A percentile compares a stretch with the other conserved stretches of the same genome.
Evolutionary conservation across 179 eudicot genomes (phyloP).

Genomic region (Camellia oleifera): DNA sequence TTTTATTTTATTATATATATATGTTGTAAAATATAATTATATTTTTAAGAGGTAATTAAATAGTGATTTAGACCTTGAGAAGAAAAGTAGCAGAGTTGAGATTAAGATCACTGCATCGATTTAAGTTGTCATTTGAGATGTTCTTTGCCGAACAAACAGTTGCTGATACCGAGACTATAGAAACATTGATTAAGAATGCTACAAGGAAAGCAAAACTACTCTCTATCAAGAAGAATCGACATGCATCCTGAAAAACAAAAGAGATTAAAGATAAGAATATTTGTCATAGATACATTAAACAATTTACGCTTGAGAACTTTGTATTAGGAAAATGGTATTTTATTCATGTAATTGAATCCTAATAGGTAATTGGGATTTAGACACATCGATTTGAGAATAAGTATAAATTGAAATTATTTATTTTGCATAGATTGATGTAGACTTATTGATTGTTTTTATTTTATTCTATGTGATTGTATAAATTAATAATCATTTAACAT

Average conservation of each 20-base stretch:
- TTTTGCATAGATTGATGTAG: too few relatives aligned
- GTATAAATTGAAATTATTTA: too few relatives aligned
- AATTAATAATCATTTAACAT: too few relatives aligned
- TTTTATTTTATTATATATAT: background rate
- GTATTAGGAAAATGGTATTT: too few relatives aligned
- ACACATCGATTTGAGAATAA: too few relatives aligned
- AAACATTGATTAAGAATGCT: constrained; percentile 78
- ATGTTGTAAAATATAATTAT: background rate
- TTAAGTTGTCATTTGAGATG: constrained; percentile 30
- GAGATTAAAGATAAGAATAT: background rate
- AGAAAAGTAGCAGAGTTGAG: constrained; percentile 83
- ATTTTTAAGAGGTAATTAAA: background rate
- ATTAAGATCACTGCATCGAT: constrained; percentile 53
- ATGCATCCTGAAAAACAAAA: constrained; percentile 66
- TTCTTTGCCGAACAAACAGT: constrained; percentile 51
- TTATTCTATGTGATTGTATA: too few relatives aligned
- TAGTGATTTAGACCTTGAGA: constrained; percentile 42
- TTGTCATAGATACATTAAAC: too few relatives aligned
- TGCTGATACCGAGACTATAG: constrained; percentile 71
- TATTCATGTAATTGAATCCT: too few relatives aligned
- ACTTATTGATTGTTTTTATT: too few relatives aligned
- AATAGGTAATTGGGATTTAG: too few relatives aligned
- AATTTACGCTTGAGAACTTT: too few relatives aligned
- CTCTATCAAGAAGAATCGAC: constrained; percentile 79
- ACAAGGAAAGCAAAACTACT: constrained; percentile 80